Evolutionary conservation across 257 asterid genomes (phyloP).

Genomic region (Fraxinus excelsior): DNA sequence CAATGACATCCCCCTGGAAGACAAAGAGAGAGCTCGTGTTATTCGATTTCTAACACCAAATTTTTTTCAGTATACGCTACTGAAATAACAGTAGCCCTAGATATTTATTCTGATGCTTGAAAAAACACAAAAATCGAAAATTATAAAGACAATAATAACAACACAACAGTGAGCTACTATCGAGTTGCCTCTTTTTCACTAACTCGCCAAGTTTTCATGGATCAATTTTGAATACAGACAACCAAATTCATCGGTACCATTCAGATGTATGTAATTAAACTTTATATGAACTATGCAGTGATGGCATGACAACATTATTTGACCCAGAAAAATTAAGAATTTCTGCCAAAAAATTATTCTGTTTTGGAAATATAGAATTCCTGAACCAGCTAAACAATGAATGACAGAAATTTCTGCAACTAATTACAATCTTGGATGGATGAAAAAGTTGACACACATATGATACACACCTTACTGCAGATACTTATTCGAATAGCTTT

Average conservation of each 20-base stretch:
- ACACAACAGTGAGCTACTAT: not conserved
- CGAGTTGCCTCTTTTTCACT: not conserved
- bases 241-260: not conserved
- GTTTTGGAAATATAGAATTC: not conserved
- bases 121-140: not conserved
- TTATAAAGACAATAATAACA: not conserved
- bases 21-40: conserved; percentile 21
- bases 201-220: not conserved
- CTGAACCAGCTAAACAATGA: not conserved
- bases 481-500: not conserved
- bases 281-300: not conserved
- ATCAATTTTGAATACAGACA: not conserved
- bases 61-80: not conserved
- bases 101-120: not conserved
- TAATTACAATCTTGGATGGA: not conserved
- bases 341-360: not conserved
- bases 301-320: not conserved
- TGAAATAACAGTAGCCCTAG: not conserved
- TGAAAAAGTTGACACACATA: not conserved
- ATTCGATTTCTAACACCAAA: conserved; percentile 10
- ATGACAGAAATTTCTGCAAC: not conserved
- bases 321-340: not conserved
- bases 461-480: not conserved
- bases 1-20: conserved; percentile 88
- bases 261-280: not conserved